Conservation (phyloP, 2,329 filamentous ascomycete genomes). For the Phaeoacremonium minimum region DNA sequence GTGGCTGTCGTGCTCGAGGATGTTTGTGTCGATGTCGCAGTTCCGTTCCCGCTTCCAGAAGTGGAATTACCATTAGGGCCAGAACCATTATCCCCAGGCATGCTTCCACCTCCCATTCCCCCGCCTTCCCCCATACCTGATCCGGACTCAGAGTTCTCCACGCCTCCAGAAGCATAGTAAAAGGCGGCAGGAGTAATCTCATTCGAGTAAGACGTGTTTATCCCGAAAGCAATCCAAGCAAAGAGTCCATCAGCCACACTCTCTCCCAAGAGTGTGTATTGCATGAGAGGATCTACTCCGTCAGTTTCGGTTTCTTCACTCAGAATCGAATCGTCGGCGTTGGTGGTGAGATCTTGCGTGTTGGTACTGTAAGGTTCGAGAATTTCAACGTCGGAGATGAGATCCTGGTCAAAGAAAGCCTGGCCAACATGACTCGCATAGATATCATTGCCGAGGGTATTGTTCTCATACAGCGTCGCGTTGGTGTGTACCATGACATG, state of each 20-base stretch:
- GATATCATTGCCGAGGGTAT: slow-evolving; percentile 34
- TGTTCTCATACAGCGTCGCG: slow-evolving; percentile 22
- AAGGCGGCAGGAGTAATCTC: slow-evolving; percentile 18
- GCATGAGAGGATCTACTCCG: slow-evolving; percentile 22
- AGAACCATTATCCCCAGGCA: too few relatives aligned
- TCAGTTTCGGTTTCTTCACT: slow-evolving; percentile 17
- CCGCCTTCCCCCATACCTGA: too few relatives aligned
- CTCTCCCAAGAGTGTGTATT: slow-evolving; percentile 18
- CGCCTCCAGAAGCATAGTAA: slow-evolving; percentile 8
- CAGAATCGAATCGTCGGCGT: slow-evolving; percentile 18
- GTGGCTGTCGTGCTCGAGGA: too few relatives aligned
- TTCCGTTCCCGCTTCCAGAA: too few relatives aligned
- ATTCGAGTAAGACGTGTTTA: slow-evolving; percentile 17
- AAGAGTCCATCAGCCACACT: slow-evolving; percentile 18
- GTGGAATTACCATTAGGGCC: too few relatives aligned
- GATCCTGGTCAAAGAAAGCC: slow-evolving; percentile 21
- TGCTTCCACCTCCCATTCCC: too few relatives aligned
- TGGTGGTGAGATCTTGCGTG: slow-evolving; percentile 14
- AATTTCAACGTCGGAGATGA: slow-evolving; percentile 15
- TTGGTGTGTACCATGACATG: slow-evolving; percentile 28
- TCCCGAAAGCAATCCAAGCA: slow-evolving; percentile 22
- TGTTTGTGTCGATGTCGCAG: too few relatives aligned
- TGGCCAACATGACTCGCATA: slow-evolving; percentile 21
- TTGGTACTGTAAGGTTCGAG: slow-evolving; percentile 19
- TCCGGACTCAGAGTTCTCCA: slow-evolving; percentile 1